Evolutionary conservation across 1,284 basidiomycete genomes (phyloP), one percentile per base, ranked within the genome.

Genomic region (Ustilago shanxiensis): DNA sequence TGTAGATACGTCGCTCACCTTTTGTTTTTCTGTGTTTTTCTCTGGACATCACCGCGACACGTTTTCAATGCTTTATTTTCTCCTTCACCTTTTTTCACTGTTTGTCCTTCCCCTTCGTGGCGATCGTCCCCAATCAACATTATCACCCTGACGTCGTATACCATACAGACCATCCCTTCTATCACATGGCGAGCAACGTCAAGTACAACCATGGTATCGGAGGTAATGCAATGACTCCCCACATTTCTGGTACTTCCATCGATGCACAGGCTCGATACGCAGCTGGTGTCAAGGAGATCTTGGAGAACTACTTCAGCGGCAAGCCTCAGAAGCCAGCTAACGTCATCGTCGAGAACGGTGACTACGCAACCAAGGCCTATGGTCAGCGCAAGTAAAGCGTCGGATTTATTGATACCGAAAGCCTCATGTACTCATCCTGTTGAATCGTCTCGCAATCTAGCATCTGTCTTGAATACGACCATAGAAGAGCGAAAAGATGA

Each of bases 211-310:
- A 90, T 47, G 89, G 92, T 31, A 92, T 91, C 29, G 56, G 41
- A 63, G 94, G 93, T 33, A 93, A 81, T 20, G 73, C 83, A 26
- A 80, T 81, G 74, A 78, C 76, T 0, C 64, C 80, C 14, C 80
- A 83, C 39, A 70, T 79, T 18, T 79, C 77, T 8, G 81, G 81
- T 47, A 95, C 95, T 13, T 95, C 95, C 6, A 89, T 97, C 70
- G 95, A 97, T 82, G 95, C 95, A 1, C 95, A 97, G 89, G 88
- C 51, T 28, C 92, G 95, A 64, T 98, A 98, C 86, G 94, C 95
- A 11, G 87, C 88, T 45, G 95, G 95, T 26, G 90, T 91, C 31
- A 92, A 89, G 88, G 89, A 89, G 72, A 97, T 97, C 86, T 89
- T 97, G 67, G 89, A 91, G 68, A 91, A 93, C 87, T 96, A 92